Conservation (phyloP, 2,329 filamentous ascomycete genomes). For the Pseudophaeomoniella oleicola region DNA sequence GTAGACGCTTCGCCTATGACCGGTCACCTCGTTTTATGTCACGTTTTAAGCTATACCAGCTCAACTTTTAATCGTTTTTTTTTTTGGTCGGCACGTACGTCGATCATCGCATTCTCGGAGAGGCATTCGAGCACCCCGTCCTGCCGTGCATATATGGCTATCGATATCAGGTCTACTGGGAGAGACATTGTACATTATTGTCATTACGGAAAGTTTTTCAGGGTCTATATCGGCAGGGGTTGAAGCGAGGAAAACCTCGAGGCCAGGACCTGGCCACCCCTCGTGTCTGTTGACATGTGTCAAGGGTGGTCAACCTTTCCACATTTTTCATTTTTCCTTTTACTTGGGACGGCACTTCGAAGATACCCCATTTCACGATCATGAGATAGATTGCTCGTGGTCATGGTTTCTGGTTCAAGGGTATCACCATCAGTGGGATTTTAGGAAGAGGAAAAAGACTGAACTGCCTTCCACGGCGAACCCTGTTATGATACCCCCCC, state of each 20-base stretch:
- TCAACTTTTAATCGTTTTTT: background rate
- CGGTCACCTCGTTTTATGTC: background rate
- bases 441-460: too few species aligned
- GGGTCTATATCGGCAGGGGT: background rate
- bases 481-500: too few species aligned
- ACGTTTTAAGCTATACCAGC: background rate
- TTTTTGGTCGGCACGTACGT: background rate
- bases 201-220: background rate
- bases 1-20: slow-evolving; percentile 1
- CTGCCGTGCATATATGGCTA: background rate
- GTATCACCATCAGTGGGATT: background rate
- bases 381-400: background rate
- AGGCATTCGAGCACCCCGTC: background rate
- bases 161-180: background rate
- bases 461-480: too few species aligned
- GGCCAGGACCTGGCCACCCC: too few species aligned
- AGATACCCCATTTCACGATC: background rate
- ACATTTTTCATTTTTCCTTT: background rate
- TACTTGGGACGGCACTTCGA: background rate
- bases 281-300: too few species aligned
- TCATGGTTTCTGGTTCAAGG: background rate
- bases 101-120: background rate
- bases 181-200: background rate
- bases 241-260: background rate
- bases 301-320: too few species aligned